A percentile compares a stretch with the other conserved stretches of the same genome.
phyloP scores from a whole-genome alignment of 768 basidiomycete genomes.

The Boletus rufocinnamomeus region DNA sequence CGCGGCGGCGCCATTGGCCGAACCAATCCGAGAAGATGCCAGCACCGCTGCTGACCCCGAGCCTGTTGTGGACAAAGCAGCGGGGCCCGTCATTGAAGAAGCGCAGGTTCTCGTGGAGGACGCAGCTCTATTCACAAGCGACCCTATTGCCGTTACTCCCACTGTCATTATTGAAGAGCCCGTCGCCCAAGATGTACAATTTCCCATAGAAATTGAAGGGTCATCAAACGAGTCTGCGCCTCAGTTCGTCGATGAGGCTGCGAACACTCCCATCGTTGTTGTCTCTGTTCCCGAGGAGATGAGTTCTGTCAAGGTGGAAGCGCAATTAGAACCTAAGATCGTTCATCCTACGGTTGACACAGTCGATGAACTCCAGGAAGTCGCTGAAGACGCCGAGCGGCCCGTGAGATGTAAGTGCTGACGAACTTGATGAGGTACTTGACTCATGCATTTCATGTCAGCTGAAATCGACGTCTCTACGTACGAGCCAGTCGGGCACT shows the following conservation, averaged over 20 bases:
- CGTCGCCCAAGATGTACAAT: slow-evolving; percentile 1
- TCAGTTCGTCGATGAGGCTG: slow-evolving; percentile 14
- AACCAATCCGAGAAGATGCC: slow-evolving; percentile 6
- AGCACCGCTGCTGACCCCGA: background rate
- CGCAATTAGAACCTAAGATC: background rate
- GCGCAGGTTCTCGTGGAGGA: background rate
- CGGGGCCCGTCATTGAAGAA: background rate
- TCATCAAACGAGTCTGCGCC: slow-evolving; percentile 4
- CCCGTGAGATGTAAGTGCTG: slow-evolving; percentile 14
- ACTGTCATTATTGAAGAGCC: slow-evolving; percentile 5
- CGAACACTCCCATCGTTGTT: background rate
- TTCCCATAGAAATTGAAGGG: slow-evolving; percentile 3
- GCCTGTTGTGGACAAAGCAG: background rate
- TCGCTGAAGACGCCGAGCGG: background rate
- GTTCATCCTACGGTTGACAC: background rate
- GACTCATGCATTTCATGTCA: slow-evolving; percentile 6
- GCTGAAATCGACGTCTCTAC: background rate
- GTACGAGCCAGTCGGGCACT: background rate
- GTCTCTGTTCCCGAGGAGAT: slow-evolving; percentile 4
- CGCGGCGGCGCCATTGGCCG: background rate
- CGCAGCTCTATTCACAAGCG: background rate
- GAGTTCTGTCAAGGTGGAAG: background rate
- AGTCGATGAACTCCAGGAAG: background rate
- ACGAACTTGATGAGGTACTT: background rate
- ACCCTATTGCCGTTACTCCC: background rate